A percentile compares a stretch with the other conserved stretches of the same genome.
Evolutionary conservation across 371 early-diverging fungal genomes (phyloP).

Genomic region (Dipsacomyces acuminosporus): DNA sequence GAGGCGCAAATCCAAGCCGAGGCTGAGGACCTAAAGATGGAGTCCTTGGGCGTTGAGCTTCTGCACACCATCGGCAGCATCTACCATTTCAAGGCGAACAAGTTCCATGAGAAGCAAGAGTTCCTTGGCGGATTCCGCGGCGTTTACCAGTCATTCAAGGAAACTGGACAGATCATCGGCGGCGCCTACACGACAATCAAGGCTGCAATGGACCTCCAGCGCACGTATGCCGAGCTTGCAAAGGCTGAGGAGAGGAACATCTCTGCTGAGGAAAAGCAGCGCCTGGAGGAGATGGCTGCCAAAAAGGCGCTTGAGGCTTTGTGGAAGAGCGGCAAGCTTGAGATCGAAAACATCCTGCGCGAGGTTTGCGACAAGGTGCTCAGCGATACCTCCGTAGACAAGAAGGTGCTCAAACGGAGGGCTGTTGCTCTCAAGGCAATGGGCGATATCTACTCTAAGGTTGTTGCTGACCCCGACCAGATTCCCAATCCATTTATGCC

Average conservation of each 20-base stretch:
- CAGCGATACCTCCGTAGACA: constrained; percentile 56
- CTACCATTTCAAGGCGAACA: constrained; percentile 78
- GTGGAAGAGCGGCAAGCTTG: constrained; percentile 90
- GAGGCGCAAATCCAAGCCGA: constrained; percentile 64
- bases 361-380: constrained; percentile 86
- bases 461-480: constrained; percentile 45
- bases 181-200: constrained; percentile 86
- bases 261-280: constrained; percentile 55
- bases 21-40: constrained; percentile 80
- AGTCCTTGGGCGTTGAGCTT: constrained; percentile 87
- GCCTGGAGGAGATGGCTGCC: constrained; percentile 67
- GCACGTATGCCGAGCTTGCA: constrained; percentile 76
- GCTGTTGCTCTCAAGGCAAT: constrained; percentile 68
- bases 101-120: constrained; percentile 66
- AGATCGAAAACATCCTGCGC: constrained; percentile 86
- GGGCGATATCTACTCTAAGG: constrained; percentile 60
- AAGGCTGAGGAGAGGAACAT: constrained; percentile 78
- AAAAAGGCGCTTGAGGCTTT: constrained; percentile 76
- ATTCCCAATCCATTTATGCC: constrained; percentile 44
- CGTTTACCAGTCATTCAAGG: constrained; percentile 62
- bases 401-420: constrained; percentile 54
- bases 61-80: constrained; percentile 89
- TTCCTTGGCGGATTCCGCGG: constrained; percentile 57
- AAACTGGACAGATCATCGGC: constrained; percentile 78
- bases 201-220: constrained; percentile 86